A percentile compares a stretch with the other conserved stretches of the same genome.
Evolutionary conservation across 2,329 filamentous ascomycete genomes (phyloP).

Genomic region (Pleomassaria siparia): DNA sequence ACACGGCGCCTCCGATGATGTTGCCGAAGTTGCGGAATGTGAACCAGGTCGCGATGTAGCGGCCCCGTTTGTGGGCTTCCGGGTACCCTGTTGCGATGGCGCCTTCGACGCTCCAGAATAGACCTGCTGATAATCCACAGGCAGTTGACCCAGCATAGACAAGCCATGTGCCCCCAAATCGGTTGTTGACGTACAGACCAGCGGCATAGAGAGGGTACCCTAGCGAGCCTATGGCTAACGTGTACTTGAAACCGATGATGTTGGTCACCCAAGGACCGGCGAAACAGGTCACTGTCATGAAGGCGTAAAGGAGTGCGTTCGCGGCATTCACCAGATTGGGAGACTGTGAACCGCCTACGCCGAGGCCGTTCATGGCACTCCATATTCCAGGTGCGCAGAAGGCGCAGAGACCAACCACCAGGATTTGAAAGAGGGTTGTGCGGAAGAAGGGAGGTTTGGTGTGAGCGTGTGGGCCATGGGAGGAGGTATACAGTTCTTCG

Average conservation of each 20-base stretch:
- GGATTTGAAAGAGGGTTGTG: constrained; percentile 17
- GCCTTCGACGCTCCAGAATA: constrained; percentile 41
- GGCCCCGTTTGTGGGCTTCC: constrained; percentile 46
- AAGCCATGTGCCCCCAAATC: constrained; percentile 20
- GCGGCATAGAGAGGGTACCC: constrained; percentile 21
- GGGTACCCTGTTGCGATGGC: constrained; percentile 46
- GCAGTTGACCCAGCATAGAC: constrained; percentile 21
- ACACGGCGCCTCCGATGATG: constrained; percentile 54
- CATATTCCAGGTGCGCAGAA: constrained; percentile 28
- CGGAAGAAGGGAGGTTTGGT: constrained; percentile 11
- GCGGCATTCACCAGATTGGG: constrained; percentile 50
- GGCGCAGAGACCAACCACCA: constrained; percentile 15
- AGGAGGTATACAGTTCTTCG: constrained; percentile 6
- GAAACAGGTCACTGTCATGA: constrained; percentile 50
- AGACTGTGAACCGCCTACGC: constrained; percentile 46
- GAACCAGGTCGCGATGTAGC: constrained; percentile 52
- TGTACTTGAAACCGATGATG: constrained; percentile 46
- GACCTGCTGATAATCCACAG: constrained; percentile 36
- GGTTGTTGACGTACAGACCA: constrained; percentile 21
- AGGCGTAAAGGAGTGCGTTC: constrained; percentile 50
- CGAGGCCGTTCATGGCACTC: constrained; percentile 48
- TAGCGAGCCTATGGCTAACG: constrained; percentile 17
- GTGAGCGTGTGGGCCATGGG: neutral
- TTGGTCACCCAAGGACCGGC: constrained; percentile 45
- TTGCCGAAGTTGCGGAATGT: constrained; percentile 56